Percentiles rank a stretch among this genome's conserved stretches.
These are phyloP conservation scores for Myotisia sp. DNA, from an alignment of 2,329 filamentous ascomycete species.

Conservation along the genomic window DNA sequence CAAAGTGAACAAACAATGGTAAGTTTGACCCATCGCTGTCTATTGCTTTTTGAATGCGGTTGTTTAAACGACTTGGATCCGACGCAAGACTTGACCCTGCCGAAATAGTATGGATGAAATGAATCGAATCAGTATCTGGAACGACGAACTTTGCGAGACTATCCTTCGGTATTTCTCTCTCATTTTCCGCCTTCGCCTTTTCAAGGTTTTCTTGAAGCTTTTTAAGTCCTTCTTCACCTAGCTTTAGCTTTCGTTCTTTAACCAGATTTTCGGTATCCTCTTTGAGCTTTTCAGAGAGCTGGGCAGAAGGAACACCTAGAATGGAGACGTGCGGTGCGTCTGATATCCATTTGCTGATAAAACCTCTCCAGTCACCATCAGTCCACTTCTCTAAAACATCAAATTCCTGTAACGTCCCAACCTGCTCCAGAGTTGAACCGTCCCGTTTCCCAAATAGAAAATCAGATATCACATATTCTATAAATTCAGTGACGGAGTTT, in stretches of 20 bases:
- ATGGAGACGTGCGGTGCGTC: slow-evolving; percentile 80
- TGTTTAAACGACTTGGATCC: slow-evolving; percentile 51
- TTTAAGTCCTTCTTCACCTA: slow-evolving; percentile 71
- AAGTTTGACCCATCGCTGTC: slow-evolving; percentile 50
- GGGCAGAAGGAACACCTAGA: slow-evolving; percentile 69
- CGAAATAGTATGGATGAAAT: slow-evolving; percentile 80
- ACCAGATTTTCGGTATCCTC: slow-evolving; percentile 65
- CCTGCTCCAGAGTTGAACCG: slow-evolving; percentile 55
- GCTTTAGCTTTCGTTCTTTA: slow-evolving; percentile 58
- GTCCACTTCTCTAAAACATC: slow-evolving; percentile 64
- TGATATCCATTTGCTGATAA: slow-evolving; percentile 68
- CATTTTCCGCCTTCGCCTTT: slow-evolving; percentile 73
- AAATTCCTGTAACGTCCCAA: slow-evolving; percentile 40
- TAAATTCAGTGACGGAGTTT: slow-evolving; percentile 64
- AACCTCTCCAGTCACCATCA: slow-evolving; percentile 69
- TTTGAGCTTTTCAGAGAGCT: slow-evolving; percentile 68
- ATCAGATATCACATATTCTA: slow-evolving; percentile 74
- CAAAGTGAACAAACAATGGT: slow-evolving; percentile 92
- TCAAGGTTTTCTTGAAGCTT: slow-evolving; percentile 62
- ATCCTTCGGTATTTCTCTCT: slow-evolving; percentile 66
- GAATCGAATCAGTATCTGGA: slow-evolving; percentile 76
- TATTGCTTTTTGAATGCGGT: slow-evolving; percentile 59
- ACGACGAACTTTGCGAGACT: slow-evolving; percentile 72
- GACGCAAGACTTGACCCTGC: slow-evolving; percentile 69
- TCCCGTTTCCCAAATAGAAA: slow-evolving; percentile 81